These are phyloP conservation scores for Colletotrichum spaethianum DNA, from an alignment of 2,329 filamentous ascomycete genomes.

Conservation along the genomic window DNA sequence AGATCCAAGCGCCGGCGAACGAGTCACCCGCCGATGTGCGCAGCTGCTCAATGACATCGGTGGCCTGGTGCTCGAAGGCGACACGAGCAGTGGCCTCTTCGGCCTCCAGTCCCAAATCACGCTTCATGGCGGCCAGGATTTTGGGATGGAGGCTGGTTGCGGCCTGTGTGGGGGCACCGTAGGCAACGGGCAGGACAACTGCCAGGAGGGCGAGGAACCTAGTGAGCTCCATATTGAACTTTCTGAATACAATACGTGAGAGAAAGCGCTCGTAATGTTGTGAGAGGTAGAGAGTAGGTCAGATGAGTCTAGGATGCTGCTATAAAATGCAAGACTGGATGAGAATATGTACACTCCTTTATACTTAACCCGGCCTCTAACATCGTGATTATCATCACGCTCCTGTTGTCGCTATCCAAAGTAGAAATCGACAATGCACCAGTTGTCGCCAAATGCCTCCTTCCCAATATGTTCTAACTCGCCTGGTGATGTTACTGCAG, in stretches of 20 bases:
- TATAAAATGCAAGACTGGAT: background rate
- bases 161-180: slow-evolving; percentile 54
- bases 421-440: background rate
- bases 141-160: slow-evolving; percentile 55
- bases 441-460: slow-evolving; percentile 18
- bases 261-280: background rate
- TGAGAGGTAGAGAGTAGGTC: slow-evolving; percentile 3
- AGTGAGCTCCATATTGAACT: slow-evolving; percentile 54
- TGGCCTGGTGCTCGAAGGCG: slow-evolving; percentile 53
- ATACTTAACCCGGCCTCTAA: slow-evolving; percentile 16
- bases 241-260: slow-evolving; percentile 44
- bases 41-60: slow-evolving; percentile 55
- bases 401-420: background rate
- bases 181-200: slow-evolving; percentile 55
- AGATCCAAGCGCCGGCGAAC: slow-evolving; percentile 57
- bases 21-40: slow-evolving; percentile 49
- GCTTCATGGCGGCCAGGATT: slow-evolving; percentile 59
- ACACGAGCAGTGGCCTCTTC: slow-evolving; percentile 55
- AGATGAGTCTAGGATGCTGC: slow-evolving; percentile 22
- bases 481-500: slow-evolving; percentile 21
- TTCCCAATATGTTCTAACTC: slow-evolving; percentile 31
- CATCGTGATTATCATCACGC: slow-evolving; percentile 5
- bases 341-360: slow-evolving; percentile 19
- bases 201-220: slow-evolving; percentile 55
- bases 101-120: slow-evolving; percentile 56